Evolutionary conservation across 1,139 yeast species (phyloP), one percentile per base, ranked within the genome.

Genomic region (Starmera stellimalicola): DNA sequence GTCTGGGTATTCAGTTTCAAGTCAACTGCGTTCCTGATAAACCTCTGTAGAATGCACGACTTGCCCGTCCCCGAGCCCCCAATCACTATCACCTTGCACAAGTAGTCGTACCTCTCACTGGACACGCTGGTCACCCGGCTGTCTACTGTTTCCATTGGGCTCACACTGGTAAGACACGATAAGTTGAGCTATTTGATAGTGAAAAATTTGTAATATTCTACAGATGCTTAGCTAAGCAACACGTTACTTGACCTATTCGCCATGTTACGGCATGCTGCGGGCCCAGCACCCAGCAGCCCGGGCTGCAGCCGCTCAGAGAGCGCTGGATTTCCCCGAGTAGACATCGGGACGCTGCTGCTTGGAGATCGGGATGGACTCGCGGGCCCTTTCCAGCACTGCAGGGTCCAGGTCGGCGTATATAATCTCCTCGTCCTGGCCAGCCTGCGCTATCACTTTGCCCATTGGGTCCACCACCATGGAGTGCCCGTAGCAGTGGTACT

Each of bases 401-500:
- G 81, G 78, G 42, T 82, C 85, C 42, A 88, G 65, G 41, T 77
- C 87, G 2, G 94, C 94, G 50, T 75, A 81, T 11, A 85, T 62
- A 38, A 83, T 79, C 45, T 77, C 88, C 54, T 87, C 95, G 6
- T 72, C 81, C 47, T 81, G 87, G 9, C 83, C 94, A 8, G 95
- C 94, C 53, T 85, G 94, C 16, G 78, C 77, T 17, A 85, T 53
- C 23, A 85, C 66, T 27, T 73, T 70, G n/a, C 96, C 96, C 55
- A 65, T 62, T 11, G 97, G 97, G 55, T 83, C 93, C 27, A 75
- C 83, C 9, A 85, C 88, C 51, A 84, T 63, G 2, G 95, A 83
- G 54, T 88, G 96, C 2, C 97, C 97, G 51, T 77, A 88, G 0
- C 96, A 95, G 50, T 85, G 95, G 57, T 88, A 88, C 1, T 77